Base-by-base conservation (phyloP, 345 rosid species). In the Tarenaya hassleriana region DNA sequence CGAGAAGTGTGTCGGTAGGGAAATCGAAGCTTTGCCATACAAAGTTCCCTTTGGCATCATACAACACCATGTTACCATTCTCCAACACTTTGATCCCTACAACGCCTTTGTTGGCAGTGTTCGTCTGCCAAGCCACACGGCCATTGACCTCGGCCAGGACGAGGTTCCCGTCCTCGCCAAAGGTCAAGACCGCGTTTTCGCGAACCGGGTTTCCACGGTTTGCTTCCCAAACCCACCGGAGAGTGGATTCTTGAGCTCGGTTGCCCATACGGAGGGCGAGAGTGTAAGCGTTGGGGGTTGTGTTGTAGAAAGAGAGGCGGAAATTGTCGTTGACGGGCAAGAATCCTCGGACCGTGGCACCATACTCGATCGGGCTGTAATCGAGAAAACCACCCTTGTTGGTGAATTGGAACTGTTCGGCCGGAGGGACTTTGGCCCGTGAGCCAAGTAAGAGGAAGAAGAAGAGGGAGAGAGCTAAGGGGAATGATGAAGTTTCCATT, bases 201-300 rank as follows among this genome's bases (percentile, higher is more conserved):
- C 57, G 18, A 7, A 80, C 80, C 3, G 82, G 82, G 21, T 57
- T 55, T 32, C 75, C 76, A 0, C 75, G 55, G 60, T 80, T 77
- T 27, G 76, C 86, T 50, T 72, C 77, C 86, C 82, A 74, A 4
- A 77, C 86, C 82, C 82, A 77, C 0, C 82, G 69, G 52, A 73
- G 47, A 0, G 61, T 24, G 1, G 82, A 67, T 46, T 67, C 74
- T 0, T 78, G 73, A 8, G 68, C 37, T 3, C 52, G 58, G 13
- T 70, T 69, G 15, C 64, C 77, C 77, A 76, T 69, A 7, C 75
- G 60, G 1, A 73, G 51, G 7, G 71, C 81, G 3, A 76, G 56
- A 12, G 82, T 76, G 56, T 47, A 73, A 16, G 75, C 69, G 32
- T 70, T 62, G 0, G 78, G 76, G 8, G 82, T 77, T 49, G 76